Evolutionary conservation across 139 green algal genomes (phyloP), one percentile per base, ranked within the genome.

Genomic region (Parachlorella kessleri): DNA sequence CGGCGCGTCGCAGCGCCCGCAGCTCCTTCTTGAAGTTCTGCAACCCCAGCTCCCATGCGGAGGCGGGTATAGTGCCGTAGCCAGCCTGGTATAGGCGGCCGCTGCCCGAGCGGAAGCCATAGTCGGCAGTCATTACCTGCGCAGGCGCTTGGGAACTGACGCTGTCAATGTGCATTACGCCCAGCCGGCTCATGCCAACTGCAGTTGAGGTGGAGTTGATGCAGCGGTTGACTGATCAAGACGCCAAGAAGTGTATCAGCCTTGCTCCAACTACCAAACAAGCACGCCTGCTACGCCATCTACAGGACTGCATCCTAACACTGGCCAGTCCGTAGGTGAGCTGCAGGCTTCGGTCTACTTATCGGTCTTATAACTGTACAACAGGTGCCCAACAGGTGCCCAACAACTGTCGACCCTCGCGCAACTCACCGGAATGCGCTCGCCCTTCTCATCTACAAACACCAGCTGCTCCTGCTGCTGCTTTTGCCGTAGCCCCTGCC

Each of bases 21-120:
- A 89, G 88, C 80, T 96, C 92, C 38, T 92, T 85, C 7, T 75
- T 75, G 79, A 94, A 97, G 77, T 96, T 97, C 21, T 90, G 83
- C 24, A 80, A 63, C 2, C 84, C 90, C 86, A 97, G 84, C 66
- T 84, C 77, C 42, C 86, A 86, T 0, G 91, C 83, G 55, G 75
- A 89, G 14, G 79, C 86, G 8, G 93, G 93, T n/a, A 96, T 86
- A 40, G 93, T 88, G 3, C 93, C 94, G 54, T 95, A 94, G n/a
- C 85, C 79, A 24, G 92, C 88, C 65, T 96, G 84, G 74, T 98
- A 97, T 59, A 98, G 80, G 10, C 93, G 79, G 14, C 89, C 90
- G 32, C 86, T 66, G n/a, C 93, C 93, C 2, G 90, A 91, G 24
- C 94, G 84, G 86, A 98, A 98, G 66, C 94, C 94, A 63, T 96